Base-by-base conservation (phyloP, 208 protist species). In the Dictyostelium gargantuum region DNA sequence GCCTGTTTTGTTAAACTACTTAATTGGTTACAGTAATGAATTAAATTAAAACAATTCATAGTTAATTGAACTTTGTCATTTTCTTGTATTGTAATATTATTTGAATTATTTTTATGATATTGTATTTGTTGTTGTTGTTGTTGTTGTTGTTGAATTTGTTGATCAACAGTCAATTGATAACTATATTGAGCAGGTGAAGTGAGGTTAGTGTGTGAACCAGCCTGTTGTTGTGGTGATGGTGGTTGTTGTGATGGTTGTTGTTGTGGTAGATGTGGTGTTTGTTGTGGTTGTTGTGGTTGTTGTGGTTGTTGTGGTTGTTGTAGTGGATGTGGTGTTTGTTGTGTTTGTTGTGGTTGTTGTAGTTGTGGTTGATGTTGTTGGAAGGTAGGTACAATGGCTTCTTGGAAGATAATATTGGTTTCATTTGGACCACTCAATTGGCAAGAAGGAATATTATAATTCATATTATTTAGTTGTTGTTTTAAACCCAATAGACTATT, bases 41-140 rank as follows among this genome's bases (percentile, higher is more conserved):
- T 35, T 75, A 85, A 44, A 50, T 61, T 86, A 86, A 42, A 86
- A 61, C 56, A 76, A 61, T 76, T 74, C 11, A 56, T 75, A 5
- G 56, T 74, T 26, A 75, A 38, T 75, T 54, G 23, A 17, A 76
- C 54, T 26, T 76, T 86, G 2, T 52, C 48, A 52, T 15, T 52
- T 52, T 19, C 17, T 15, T n/a, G 52, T 15, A 10, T 66, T 66
- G 54, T n/a, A 26, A 29, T 75, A 29, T 0, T 75, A 75, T 75
- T 75, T 50, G 32, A 29, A 74, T 74, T 26, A 74, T 74, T 29
- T 29, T 5, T 1, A 29, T 40, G 3, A 40, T 72, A 9, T 32
- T 72, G 6, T n/a, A 9, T 42, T 32, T 38, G 2, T 21, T 6
- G 5, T 66, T 15, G 68, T 11, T n/a, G 0, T n/a, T 46, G 26